Evolutionary conservation across 2,329 filamentous ascomycete genomes (phyloP).

Genomic region (Tolypocladium pustulatum): DNA sequence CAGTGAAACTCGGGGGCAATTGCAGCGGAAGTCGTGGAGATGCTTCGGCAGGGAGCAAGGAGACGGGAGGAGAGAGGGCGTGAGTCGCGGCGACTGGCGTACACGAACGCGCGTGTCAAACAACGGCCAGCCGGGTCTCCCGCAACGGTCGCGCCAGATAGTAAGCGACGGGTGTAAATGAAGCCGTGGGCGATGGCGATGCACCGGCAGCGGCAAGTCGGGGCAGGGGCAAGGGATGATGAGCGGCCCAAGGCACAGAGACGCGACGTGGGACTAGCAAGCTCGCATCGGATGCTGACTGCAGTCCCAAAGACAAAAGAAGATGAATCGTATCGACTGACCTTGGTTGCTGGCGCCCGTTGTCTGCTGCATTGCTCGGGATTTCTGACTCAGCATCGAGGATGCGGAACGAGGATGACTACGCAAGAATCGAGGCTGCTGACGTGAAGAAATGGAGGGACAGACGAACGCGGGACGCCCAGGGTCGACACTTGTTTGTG

Average conservation of each 20-base stretch:
- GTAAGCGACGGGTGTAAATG: neutral
- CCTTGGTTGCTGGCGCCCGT: conserved; percentile 11
- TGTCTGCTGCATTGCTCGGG: conserved; percentile 10
- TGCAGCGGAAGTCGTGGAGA: neutral
- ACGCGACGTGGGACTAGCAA: neutral
- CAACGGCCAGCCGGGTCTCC: neutral
- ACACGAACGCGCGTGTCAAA: neutral
- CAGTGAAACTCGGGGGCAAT: conserved; percentile 7
- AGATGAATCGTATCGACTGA: conserved; percentile 7
- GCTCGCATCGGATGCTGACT: neutral
- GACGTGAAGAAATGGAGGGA: conserved; percentile 10
- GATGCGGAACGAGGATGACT: conserved; percentile 9
- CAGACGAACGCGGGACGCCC: neutral
- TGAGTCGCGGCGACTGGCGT: neutral
- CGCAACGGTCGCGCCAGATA: neutral
- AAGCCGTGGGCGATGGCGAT: neutral
- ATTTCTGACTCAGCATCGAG: conserved; percentile 13
- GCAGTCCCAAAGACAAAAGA: conserved; percentile 1
- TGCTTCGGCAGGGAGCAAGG: neutral
- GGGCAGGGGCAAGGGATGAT: neutral
- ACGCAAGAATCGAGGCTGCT: conserved; percentile 11
- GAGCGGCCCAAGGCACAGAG: neutral
- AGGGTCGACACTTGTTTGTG: neutral
- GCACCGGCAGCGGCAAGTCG: neutral
- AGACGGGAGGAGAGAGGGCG: neutral